Evolutionary conservation across 345 rosid species (phyloP), one percentile per base, ranked within the genome.

Genomic region (Rhizophora apiculata): DNA sequence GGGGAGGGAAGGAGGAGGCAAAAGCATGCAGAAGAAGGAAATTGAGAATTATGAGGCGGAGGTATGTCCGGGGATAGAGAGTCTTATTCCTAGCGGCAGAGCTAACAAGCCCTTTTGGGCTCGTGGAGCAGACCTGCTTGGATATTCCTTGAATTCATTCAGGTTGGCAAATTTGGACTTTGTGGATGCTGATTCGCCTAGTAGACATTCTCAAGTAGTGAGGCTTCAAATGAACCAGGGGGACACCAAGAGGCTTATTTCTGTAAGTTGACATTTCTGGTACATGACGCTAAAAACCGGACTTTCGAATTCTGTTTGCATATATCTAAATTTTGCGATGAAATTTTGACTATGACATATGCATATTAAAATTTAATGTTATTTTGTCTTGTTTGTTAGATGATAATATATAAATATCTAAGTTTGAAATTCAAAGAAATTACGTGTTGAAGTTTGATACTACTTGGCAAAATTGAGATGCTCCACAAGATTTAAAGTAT

Each of bases 51-150:
- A 27, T 37, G 74, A 24, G 60, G 65, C 0, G 69, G 85, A 69
- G 76, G 73, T 85, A 6, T 78, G 83, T 69, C 52, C 69, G 82
- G 85, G 83, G 34, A 87, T 94, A 26, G 97, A 94, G 82, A 90
- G 89, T 22, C 65, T 78, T 55, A 53, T 94, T 20, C 98, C 98
- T n/a, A 72, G 64, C 18, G 97, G 91, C 60, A 88, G 85, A 76
- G 88, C 79, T 37, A 62, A 82, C 70, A 93, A 94, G 81, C 82
- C 89, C 49, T 84, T 91, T 34, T 91, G 97, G 98, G 85, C 82
- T 34, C 92, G 97, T 63, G 98, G 97, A 15, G 37, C 85, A 18
- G 96, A 94, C 86, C 66, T 94, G 86, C 76, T 94, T 34, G 98
- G 98, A 6, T 94, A 94, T 74, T 94, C 98, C 32, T 43, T 94